Percentiles rank a stretch among this genome's conserved stretches.
Evolutionary conservation across 108 stramenopile genomes (phyloP).

Genomic region (Licmophora abbreviata): DNA sequence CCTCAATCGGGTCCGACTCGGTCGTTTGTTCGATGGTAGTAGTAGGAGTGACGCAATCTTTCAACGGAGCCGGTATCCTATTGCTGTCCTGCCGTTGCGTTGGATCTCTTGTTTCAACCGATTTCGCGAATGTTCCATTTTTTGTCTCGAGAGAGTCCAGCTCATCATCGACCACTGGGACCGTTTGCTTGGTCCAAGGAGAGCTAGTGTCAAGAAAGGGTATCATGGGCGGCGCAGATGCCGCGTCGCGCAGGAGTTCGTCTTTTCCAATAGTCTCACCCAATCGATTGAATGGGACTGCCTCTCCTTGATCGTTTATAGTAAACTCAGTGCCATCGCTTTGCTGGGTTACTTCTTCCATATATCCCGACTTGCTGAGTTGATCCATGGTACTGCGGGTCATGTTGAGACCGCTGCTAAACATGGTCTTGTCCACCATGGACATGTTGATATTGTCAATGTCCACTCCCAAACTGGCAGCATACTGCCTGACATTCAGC

Average conservation of each 20-base stretch:
- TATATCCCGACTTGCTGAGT: slow-evolving; percentile 46
- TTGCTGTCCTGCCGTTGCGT: no score
- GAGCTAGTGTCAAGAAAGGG: slow-evolving; percentile 52
- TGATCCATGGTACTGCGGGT: slow-evolving; percentile 50
- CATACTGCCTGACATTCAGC: slow-evolving; percentile 73
- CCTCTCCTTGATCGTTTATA: slow-evolving; percentile 23
- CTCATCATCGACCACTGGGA: slow-evolving; percentile 4
- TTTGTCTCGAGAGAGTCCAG: neutral
- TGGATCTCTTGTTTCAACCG: no score
- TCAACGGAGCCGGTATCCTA: no score
- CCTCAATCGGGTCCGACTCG: slow-evolving; percentile 54
- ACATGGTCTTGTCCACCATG: slow-evolving; percentile 80
- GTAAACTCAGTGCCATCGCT: slow-evolving; percentile 61
- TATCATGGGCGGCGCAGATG: slow-evolving; percentile 7
- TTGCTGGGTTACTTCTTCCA: slow-evolving; percentile 67
- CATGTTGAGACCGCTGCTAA: slow-evolving; percentile 61
- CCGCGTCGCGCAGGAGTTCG: slow-evolving; percentile 24
- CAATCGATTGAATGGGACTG: slow-evolving; percentile 27
- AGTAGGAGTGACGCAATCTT: no score
- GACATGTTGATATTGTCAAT: slow-evolving; percentile 86
- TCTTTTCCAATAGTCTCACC: slow-evolving; percentile 32
- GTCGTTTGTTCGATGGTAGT: neutral
- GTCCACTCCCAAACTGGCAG: slow-evolving; percentile 70
- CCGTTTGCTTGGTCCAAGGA: slow-evolving; percentile 35
- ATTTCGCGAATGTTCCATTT: neutral